Base-by-base conservation (phyloP, 257 asterid genomes). In the Jaltomata sinuosa region DNA sequence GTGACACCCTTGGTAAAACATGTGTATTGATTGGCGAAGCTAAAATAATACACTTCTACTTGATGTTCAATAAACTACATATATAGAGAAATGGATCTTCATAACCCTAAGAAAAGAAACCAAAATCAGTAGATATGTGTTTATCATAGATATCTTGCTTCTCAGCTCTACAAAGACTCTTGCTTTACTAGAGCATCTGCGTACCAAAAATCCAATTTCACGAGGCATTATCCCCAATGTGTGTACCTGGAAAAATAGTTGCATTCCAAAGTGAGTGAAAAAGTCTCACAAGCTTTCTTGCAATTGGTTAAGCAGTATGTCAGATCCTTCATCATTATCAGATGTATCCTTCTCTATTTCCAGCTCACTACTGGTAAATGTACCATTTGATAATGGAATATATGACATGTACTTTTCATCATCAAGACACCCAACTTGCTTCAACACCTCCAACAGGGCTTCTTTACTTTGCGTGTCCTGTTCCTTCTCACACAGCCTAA, bases 231-330 rank as follows among this genome's bases (percentile, higher is more conserved):
- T 76, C 52, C 59, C 69, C 36, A 54, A 64, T 22, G 40, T 31
- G 11, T 42, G 25, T n/a, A 45, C 64, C 64, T 25, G 12, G 79
- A 25, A 82, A 61, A 50, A 32, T 77, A 11, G 40, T 4, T 32
- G 50, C 67, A 52, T 18, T 10, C 45, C 29, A 61, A 62, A 27
- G 76, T 42, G 79, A 79, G 45, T 61, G 57, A 71, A 79, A 38
- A 19, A 57, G 78, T 57, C 86, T 93, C 90, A 93, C 91, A 91
- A 89, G 92, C 91, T 90, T 57, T 87, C 96, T 72, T 90, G 92
- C 65, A 91, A 90, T 89, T 93, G 93, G 87, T 85, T 83, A 84
- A 91, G 87, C 84, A 90, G 87, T 21, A 71, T 80, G 52, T 62
- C 87, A 38, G 78, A 89, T 80, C 79, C 92, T 34, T 84, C 90